Evolutionary conservation across 768 basidiomycete genomes (phyloP), one percentile per base, ranked within the genome.

Genomic region (Leucocoprinus birnbaumii): DNA sequence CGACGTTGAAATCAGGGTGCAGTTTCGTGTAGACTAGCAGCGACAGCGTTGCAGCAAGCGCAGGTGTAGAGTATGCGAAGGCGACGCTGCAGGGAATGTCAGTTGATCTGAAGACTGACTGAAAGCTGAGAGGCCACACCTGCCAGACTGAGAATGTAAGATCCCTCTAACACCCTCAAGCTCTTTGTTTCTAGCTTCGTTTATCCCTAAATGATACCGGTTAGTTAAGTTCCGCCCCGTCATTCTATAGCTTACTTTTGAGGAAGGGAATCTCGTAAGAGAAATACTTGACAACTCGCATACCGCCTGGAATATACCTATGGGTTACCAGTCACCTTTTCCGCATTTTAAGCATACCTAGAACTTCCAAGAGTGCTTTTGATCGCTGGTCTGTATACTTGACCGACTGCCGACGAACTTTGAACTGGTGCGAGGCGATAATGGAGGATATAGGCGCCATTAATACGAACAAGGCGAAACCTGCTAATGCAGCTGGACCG

Each of bases 241-340:
- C 10, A 40, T 58, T 22, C 18, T 53, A 52, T 35, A 11, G 50
- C 21, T 40, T 3, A 68, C 77, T 65, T 58, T 82, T 74, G 42
- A 87, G 66, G 67, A 87, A 89, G 0, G 87, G 84, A 1, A 74
- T 59, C 68, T 90, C 88, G 58, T 87, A 89, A 24, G 81, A 84
- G 65, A 90, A 90, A 61, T 84, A 87, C 65, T 88, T 89, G 51
- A 90, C 82, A n/a, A 87, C 77, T 3, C 84, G 78, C 85, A 89
- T 87, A 1, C 77, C 79, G 46, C 79, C 80, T 78, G 31, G 37
- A 35, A 26, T 16, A 21, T 4, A 34, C 43, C 37, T 40, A 19
- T 55, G 18, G 45, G 4, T 14, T 6, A 10, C n/a, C 38, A 7
- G 18, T 53, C 22, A 43, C 48, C 11, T 1, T 14, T 34, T 11